Base-by-base conservation (phyloP, 495 filamentous ascomycete genomes). In the Xylaria bambusicola region DNA sequence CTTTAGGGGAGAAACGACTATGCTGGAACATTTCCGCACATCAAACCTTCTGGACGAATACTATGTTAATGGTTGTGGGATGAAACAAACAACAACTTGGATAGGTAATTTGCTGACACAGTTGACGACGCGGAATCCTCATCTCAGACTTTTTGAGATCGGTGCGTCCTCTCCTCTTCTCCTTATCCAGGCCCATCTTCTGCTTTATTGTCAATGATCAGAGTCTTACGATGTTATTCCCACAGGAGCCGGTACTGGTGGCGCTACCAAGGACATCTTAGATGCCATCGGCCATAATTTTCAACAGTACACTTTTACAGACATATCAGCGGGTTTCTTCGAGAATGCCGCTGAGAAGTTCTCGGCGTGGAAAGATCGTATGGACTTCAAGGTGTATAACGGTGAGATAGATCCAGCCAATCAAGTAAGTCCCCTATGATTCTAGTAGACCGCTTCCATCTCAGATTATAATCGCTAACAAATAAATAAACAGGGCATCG, bases 191-290 rank as follows among this genome's bases (percentile, higher is more conserved):
- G n/a, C n/a, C 73, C 9, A 71, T 80, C 5, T 29, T 6, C 31
- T 26, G 31, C 48, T 51, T 33, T 12, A 21, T 15, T 8, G 5
- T 23, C 29, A 33, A 33, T 23, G 9, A 36, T 17, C 7, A 61
- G 44, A 47, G 6, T 10, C 44, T 23, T 79, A 20, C 77, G 78
- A 53, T 3, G 3, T 13, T 6, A 3, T 3, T 13, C 13, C 5
- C 13, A 70, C 79, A 58, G 79, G 81, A n/a, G 71, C 67, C 31
- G 73, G 69, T 12, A 76, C 77, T n/a, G 77, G 79, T 4, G 69
- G 65, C 10, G 64, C 75, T 1, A 80, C 81, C 0, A 66, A 75
- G n/a, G 23, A 31, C 6, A 61, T 80, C 18, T 26, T 75, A 2
- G 18, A 21, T 0, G 48, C 52, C n/a, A 52, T 70, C 35, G 65